Evolutionary conservation across 192 early-diverging fungal genomes (phyloP).

Genomic region (Kappamyces sp.): DNA sequence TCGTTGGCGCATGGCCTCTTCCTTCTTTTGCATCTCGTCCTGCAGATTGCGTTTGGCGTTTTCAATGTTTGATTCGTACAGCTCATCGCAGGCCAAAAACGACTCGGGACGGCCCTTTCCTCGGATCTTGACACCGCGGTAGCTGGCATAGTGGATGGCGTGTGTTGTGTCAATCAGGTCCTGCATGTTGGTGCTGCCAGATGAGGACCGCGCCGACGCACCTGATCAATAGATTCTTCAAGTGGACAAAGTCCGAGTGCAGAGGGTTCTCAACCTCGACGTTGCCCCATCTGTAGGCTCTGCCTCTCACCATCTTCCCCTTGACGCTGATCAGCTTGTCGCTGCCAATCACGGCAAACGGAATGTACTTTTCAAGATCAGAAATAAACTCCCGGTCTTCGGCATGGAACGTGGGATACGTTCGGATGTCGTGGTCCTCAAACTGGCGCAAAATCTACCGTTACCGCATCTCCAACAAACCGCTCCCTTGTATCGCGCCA

Average conservation of each 20-base stretch:
- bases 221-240: constrained; percentile 81
- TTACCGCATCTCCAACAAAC: constrained; percentile 28
- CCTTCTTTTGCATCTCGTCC: constrained; percentile 65
- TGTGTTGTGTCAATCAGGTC: constrained; percentile 98
- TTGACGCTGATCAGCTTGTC: constrained; percentile 76
- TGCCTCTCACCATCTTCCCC: constrained; percentile 84
- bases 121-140: constrained; percentile 88
- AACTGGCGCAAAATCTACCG: constrained; percentile 59
- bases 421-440: constrained; percentile 54
- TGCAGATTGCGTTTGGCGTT: constrained; percentile 53
- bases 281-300: constrained; percentile 93
- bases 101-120: constrained; percentile 69
- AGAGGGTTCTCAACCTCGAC: constrained; percentile 96
- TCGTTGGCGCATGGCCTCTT: constrained; percentile 64
- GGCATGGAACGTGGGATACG: constrained; percentile 68
- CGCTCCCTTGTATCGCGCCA: constrained; percentile 81
- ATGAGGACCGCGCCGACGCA: constrained; percentile 3
- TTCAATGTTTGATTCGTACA: constrained; percentile 67
- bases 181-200: constrained; percentile 82
- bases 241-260: constrained; percentile 94
- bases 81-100: constrained; percentile 73
- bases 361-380: constrained; percentile 67
- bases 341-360: constrained; percentile 94
- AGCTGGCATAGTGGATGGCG: constrained; percentile 90
- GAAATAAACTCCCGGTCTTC: constrained; percentile 64